phyloP scores from a whole-genome alignment of 176 grass and related monocot species.

The Melocanna baccifera region DNA sequence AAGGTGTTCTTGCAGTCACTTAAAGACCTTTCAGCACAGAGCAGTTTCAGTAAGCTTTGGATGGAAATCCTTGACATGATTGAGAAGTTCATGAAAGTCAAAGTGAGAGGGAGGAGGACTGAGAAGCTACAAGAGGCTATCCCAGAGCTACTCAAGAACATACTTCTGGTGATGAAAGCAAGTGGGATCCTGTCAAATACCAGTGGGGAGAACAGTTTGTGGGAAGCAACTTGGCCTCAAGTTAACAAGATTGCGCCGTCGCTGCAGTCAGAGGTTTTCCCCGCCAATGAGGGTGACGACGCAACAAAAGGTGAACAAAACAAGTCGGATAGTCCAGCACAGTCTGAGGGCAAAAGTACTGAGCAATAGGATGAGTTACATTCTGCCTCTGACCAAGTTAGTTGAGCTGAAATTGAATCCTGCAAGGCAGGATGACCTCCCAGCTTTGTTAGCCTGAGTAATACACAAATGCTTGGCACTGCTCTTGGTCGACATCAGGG shows the following conservation, averaged over 20 bases:
- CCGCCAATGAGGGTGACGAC: slow-evolving; percentile 36
- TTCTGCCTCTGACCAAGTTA: slow-evolving; percentile 10
- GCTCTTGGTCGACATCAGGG: slow-evolving; percentile 16
- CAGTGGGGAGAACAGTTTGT: slow-evolving; percentile 55
- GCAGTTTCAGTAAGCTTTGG: slow-evolving; percentile 78
- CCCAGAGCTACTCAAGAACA: slow-evolving; percentile 92
- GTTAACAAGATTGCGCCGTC: slow-evolving; percentile 64
- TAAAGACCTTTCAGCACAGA: slow-evolving; percentile 57
- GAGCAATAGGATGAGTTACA: slow-evolving; percentile 27
- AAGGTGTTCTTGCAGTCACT: slow-evolving; percentile 89
- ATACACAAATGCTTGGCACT: slow-evolving; percentile 29
- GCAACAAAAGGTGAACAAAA: slow-evolving; percentile 28
- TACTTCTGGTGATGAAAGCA: slow-evolving; percentile 86
- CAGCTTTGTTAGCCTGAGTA: background rate
- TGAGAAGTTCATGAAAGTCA: slow-evolving; percentile 83
- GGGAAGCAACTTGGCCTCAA: slow-evolving; percentile 80
- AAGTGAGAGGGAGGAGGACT: slow-evolving; percentile 73
- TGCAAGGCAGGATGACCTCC: background rate
- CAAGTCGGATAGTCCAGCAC: slow-evolving; percentile 19
- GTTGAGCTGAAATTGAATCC: slow-evolving; percentile 5
- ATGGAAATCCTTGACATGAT: slow-evolving; percentile 73
- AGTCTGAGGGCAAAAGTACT: slow-evolving; percentile 14
- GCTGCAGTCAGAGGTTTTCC: slow-evolving; percentile 68
- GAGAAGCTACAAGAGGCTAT: slow-evolving; percentile 94
- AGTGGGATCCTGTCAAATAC: slow-evolving; percentile 56